Conservation (phyloP, 225 moss, liverwort and hornwort species). For the Ulota crispa region DNA sequence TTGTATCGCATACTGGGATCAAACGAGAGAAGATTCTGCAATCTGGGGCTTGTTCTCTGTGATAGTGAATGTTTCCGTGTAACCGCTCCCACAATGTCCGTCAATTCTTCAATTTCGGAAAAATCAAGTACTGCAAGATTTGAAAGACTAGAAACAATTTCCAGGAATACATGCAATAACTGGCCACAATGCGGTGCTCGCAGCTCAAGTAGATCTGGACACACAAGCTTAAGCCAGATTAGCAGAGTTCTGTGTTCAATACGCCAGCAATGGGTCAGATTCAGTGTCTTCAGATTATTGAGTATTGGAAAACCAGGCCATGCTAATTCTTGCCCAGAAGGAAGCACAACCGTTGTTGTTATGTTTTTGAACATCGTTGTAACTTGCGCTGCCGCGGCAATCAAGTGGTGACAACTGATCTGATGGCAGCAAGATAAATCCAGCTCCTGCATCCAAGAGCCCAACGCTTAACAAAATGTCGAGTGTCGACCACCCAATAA, state of each 20-base stretch:
- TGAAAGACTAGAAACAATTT: slow-evolving; percentile 33
- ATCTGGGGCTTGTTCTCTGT: background rate
- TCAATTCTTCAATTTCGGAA: slow-evolving; percentile 43
- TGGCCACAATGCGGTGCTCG: slow-evolving; percentile 55
- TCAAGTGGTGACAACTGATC: slow-evolving; percentile 53
- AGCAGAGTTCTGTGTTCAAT: slow-evolving; percentile 43
- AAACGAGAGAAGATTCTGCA: background rate
- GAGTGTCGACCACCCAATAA: background rate
- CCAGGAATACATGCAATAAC: slow-evolving; percentile 37
- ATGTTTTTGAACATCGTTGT: slow-evolving; percentile 17
- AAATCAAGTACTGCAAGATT: slow-evolving; percentile 55
- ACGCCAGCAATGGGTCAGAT: slow-evolving; percentile 62
- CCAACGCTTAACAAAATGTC: background rate
- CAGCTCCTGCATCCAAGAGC: slow-evolving; percentile 53
- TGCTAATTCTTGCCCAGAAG: background rate
- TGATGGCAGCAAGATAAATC: slow-evolving; percentile 69
- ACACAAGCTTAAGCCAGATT: slow-evolving; percentile 57
- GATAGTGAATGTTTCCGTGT: slow-evolving; percentile 10
- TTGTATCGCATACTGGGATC: slow-evolving; percentile 7
- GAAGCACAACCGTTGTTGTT: background rate
- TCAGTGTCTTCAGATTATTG: slow-evolving; percentile 35
- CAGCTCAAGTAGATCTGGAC: slow-evolving; percentile 56
- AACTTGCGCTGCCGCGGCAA: slow-evolving; percentile 51
- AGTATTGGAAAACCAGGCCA: slow-evolving; percentile 52
- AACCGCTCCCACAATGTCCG: slow-evolving; percentile 32